Conservation (phyloP, 2,329 filamentous ascomycete genomes). For the Zalaria sp. region DNA sequence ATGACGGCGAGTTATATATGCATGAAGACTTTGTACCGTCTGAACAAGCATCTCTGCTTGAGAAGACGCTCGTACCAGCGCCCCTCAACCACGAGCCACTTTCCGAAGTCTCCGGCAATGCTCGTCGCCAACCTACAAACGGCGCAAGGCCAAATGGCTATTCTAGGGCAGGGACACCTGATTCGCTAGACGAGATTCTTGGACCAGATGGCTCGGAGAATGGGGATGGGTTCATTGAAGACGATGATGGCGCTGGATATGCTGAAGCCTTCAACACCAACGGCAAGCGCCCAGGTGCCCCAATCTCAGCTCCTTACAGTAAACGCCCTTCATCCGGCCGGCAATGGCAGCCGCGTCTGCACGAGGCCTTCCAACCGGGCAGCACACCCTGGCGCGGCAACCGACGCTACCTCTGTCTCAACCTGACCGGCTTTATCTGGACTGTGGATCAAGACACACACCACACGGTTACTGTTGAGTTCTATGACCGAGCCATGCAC, state of each 20-base stretch:
- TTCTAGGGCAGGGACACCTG: conserved; percentile 46
- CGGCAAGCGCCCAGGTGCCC: conserved; percentile 41
- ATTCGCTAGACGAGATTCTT: conserved; percentile 74
- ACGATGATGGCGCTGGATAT: conserved; percentile 92
- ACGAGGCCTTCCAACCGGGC: conserved; percentile 81
- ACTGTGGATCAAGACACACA: conserved; percentile 86
- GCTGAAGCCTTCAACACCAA: conserved; percentile 47
- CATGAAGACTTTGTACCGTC: conserved; percentile 51
- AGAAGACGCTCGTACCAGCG: conserved; percentile 52
- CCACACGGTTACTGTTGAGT: conserved; percentile 88
- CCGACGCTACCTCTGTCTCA: conserved; percentile 82
- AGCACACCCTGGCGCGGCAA: conserved; percentile 94
- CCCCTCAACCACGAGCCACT: conserved; percentile 77
- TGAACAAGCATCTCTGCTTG: conserved; percentile 34
- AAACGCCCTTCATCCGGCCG: conserved; percentile 39
- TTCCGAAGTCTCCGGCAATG: conserved; percentile 53
- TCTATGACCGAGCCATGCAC: conserved; percentile 87
- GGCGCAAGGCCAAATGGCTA: conserved; percentile 38
- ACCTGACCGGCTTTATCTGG: conserved; percentile 90
- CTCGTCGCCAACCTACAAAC: conserved; percentile 40
- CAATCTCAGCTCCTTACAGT: conserved; percentile 23
- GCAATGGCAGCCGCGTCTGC: conserved; percentile 50
- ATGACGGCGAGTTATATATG: conserved; percentile 86
- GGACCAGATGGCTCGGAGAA: conserved; percentile 43
- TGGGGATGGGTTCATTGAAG: conserved; percentile 72